phyloP scores from a whole-genome alignment of 495 filamentous ascomycete species.

The Neurospora terricola region DNA sequence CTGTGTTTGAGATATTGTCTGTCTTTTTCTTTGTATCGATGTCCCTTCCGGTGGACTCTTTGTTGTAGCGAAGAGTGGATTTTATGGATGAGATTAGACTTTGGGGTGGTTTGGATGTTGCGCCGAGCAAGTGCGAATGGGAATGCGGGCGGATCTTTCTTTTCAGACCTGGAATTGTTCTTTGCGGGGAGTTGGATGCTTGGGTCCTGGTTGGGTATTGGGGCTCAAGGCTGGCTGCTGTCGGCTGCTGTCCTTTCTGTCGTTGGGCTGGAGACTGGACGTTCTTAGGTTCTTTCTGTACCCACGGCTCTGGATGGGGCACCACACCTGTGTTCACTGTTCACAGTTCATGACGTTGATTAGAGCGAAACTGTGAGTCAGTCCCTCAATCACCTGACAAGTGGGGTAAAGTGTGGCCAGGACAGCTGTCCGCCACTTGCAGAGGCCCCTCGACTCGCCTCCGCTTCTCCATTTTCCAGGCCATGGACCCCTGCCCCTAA shows the following conservation, averaged over 20 bases:
- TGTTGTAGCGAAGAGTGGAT: background rate
- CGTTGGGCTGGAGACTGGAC: background rate
- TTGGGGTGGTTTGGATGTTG: background rate
- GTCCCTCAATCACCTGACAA: constrained; percentile 21
- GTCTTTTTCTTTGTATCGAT: background rate
- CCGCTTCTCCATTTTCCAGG: background rate
- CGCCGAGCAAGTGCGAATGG: background rate
- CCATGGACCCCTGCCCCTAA: background rate
- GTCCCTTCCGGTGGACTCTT: background rate
- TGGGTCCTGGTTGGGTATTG: too few species aligned
- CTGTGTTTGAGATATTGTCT: background rate
- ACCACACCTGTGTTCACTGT: background rate
- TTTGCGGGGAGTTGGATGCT: background rate
- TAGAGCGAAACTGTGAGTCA: constrained; percentile 19
- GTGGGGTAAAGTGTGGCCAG: constrained; percentile 6
- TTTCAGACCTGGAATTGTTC: background rate
- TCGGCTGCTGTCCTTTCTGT: background rate
- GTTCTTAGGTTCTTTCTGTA: background rate
- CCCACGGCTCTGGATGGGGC: background rate
- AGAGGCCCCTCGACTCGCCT: background rate
- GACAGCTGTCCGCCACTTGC: constrained; percentile 5
- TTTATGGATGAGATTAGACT: background rate
- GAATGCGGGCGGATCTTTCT: background rate
- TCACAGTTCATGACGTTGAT: constrained; percentile 24
- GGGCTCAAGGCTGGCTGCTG: background rate